Base-by-base conservation (phyloP, 345 rosid species). In the Rhodamnia rubescens region DNA sequence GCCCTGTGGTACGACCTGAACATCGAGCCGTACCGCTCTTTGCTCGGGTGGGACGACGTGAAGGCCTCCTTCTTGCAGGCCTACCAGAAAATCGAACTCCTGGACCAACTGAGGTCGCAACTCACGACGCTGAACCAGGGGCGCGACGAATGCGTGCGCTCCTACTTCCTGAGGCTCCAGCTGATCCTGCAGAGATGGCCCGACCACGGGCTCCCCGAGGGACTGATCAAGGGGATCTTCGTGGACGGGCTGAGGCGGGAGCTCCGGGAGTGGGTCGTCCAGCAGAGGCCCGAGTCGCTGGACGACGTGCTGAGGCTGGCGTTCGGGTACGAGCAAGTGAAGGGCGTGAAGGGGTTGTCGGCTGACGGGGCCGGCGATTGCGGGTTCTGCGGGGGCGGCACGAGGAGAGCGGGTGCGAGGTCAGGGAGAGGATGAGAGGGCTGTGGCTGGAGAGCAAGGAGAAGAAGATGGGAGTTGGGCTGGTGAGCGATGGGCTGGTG, bases 1-100 rank as follows among this genome's bases (percentile, higher is more conserved):
- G 90, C 87, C 8, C 86, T 88, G 15, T 88, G 91, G 92, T 91
- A 89, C 42, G 92, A 90, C 83, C 89, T 89, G 11, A 89, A 89
- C 53, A 55, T 90, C 44, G 91, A 88, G 74, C 91, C 92, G 7
- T 89, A 88, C 86, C 85, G 5, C 13, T 21, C 87, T 18, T 86
- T 83, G 12, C 88, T 89, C 26, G 80, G 87, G 13, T 89, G 91
- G 91, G 89, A 57, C 24, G 90, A 91, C 81, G 88, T 87, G 8
- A 89, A 86, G 85, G 40, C 84, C 3, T 87, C 88, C 8, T 91
- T 91, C 74, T n/a, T 86, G 61, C 87, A 91, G 42, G 92, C 91
- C 1, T 91, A 88, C 84, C 78, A 64, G 54, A 84, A 57, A 40
- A 58, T 52, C 59, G 84, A 86, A 56, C 54, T 85, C 24, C 54